A percentile compares a stretch with the other conserved stretches of the same genome.
Evolutionary conservation across 768 basidiomycete genomes (phyloP).

Genomic region (Tulasnella sp.): DNA sequence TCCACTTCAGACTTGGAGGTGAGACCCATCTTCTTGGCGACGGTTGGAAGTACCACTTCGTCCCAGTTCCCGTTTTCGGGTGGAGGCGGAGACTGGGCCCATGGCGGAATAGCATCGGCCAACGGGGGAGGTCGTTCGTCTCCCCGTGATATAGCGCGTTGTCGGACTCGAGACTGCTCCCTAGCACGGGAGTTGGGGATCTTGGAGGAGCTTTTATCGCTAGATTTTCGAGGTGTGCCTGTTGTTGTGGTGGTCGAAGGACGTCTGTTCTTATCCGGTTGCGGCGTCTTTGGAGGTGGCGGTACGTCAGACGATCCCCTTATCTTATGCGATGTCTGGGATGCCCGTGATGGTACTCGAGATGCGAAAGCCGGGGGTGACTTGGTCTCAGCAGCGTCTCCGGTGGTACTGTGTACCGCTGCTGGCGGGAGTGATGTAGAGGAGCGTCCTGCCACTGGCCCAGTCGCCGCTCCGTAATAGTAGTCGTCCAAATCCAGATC

Average conservation of each 20-base stretch:
- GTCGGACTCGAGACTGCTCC: conserved; percentile 3
- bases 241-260: too few species aligned
- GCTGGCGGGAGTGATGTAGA: too few species aligned
- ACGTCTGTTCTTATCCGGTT: too few species aligned
- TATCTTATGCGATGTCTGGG: background rate
- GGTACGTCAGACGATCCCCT: too few species aligned
- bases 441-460: too few species aligned
- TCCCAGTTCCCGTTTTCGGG: conserved; percentile 65
- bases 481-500: too few species aligned
- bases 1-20: conserved; percentile 64
- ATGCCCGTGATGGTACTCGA: background rate
- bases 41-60: conserved; percentile 76
- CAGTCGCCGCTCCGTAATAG: too few species aligned
- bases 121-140: conserved; percentile 23
- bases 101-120: conserved; percentile 71
- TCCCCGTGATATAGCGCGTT: conserved; percentile 12
- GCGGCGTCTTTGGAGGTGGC: too few species aligned
- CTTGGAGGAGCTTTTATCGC: background rate
- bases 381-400: background rate
- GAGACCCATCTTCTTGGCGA: conserved; percentile 72
- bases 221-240: too few species aligned
- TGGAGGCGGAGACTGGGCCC: conserved; percentile 41
- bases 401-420: too few species aligned
- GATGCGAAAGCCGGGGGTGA: background rate
- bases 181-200: background rate